These are phyloP conservation scores for Sarocladium oryzae DNA, from an alignment of 2,329 filamentous ascomycete genomes.

Conservation along the genomic window DNA sequence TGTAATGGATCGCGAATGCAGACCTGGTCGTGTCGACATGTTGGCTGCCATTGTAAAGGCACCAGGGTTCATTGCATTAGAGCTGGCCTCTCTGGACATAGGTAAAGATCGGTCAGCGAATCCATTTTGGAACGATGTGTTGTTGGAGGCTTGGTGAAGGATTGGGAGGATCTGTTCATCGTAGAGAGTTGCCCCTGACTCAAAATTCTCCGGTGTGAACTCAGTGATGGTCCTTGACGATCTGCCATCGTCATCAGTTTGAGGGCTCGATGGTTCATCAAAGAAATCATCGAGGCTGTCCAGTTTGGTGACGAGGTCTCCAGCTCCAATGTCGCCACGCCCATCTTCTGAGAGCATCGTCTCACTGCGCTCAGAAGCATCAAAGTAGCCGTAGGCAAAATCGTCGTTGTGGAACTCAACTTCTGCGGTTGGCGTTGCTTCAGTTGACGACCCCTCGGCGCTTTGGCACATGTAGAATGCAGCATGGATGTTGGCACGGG, in stretches of 20 bases:
- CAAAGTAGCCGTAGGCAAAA: slow-evolving; percentile 75
- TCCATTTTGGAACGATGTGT: slow-evolving; percentile 79
- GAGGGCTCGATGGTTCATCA: slow-evolving; percentile 59
- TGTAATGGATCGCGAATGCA: slow-evolving; percentile 79
- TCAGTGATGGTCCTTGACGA: slow-evolving; percentile 59
- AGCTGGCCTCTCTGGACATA: slow-evolving; percentile 52
- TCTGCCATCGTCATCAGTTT: slow-evolving; percentile 49
- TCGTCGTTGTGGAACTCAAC: slow-evolving; percentile 92
- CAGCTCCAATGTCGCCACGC: slow-evolving; percentile 59
- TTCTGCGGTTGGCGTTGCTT: slow-evolving; percentile 68
- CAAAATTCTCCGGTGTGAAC: slow-evolving; percentile 58
- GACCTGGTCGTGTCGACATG: slow-evolving; percentile 49
- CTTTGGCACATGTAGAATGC: slow-evolving; percentile 91
- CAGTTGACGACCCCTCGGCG: slow-evolving; percentile 48
- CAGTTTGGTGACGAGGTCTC: slow-evolving; percentile 74
- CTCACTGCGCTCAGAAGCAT: slow-evolving; percentile 64
- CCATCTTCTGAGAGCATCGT: slow-evolving; percentile 90
- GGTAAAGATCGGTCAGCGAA: slow-evolving; percentile 68
- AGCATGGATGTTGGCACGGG: slow-evolving; percentile 86
- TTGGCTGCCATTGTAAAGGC: slow-evolving; percentile 40
- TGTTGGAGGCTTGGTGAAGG: slow-evolving; percentile 75
- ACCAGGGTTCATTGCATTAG: slow-evolving; percentile 57
- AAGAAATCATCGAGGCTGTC: slow-evolving; percentile 80
- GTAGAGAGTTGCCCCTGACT: slow-evolving; percentile 76
- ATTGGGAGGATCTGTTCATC: slow-evolving; percentile 91